These are phyloP conservation scores for Symbiotaphrina buchneri DNA, from an alignment of 495 filamentous ascomycete species.

Conservation along the genomic window DNA sequence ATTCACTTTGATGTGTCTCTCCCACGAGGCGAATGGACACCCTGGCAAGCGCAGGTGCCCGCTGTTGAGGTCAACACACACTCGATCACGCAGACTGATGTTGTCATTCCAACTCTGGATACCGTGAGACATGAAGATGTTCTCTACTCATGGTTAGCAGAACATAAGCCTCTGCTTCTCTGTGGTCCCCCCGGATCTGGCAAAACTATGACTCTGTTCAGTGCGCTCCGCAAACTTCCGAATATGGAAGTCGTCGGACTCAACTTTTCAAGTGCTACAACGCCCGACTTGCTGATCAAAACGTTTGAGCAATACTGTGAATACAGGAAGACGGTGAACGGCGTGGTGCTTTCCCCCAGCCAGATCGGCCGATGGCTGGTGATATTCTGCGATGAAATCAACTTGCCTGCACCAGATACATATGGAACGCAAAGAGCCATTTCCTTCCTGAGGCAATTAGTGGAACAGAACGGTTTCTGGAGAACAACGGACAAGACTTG, in stretches of 20 bases:
- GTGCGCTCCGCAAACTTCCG: conserved; percentile 80
- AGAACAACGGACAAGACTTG: conserved; percentile 90
- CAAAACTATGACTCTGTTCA: conserved; percentile 99
- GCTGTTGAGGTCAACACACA: conserved; percentile 93
- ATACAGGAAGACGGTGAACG: conserved; percentile 93
- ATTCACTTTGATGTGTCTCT: conserved; percentile 88
- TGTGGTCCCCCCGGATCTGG: conserved; percentile 96
- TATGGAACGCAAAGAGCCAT: conserved; percentile 96
- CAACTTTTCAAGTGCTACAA: conserved; percentile 97
- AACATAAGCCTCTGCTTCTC: conserved; percentile 89
- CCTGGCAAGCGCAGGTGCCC: conserved; percentile 89
- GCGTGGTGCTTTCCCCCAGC: conserved; percentile 82
- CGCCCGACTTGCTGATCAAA: conserved; percentile 91
- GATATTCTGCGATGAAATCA: conserved; percentile 98
- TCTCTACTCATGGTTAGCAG: conserved; percentile 94
- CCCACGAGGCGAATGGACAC: conserved; percentile 67
- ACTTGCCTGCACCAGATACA: conserved; percentile 92
- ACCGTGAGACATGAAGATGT: conserved; percentile 96
- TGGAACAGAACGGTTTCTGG: conserved; percentile 99
- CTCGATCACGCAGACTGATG: conserved; percentile 87
- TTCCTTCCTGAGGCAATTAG: conserved; percentile 85
- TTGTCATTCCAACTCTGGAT: conserved; percentile 92
- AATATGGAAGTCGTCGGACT: conserved; percentile 98
- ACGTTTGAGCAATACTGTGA: conserved; percentile 99
- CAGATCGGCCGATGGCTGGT: conserved; percentile 97